These are phyloP conservation scores for Kurtzmaniella quercitrusa DNA, from an alignment of 1,139 yeast genomes.

Conservation along the genomic window DNA sequence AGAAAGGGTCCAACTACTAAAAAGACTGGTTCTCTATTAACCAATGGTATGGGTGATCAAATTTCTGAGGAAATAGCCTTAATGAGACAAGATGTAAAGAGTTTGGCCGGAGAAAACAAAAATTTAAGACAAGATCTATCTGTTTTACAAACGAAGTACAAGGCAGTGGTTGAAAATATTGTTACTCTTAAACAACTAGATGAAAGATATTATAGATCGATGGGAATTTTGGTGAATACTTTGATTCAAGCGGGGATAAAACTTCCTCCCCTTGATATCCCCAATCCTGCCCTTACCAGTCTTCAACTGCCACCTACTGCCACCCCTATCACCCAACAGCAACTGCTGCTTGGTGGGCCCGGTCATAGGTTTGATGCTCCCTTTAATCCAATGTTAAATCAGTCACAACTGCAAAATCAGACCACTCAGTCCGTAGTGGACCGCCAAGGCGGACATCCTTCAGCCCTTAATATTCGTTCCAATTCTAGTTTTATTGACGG, in stretches of 20 bases:
- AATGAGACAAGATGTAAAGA: constrained; percentile 43
- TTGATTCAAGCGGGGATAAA: constrained; percentile 59
- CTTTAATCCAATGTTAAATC: constrained; percentile 5
- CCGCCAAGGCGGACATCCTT: background rate
- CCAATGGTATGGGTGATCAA: constrained; percentile 4
- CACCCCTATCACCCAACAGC: background rate
- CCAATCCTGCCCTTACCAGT: constrained; percentile 30
- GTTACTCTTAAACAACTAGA: constrained; percentile 52
- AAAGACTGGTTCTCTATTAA: constrained; percentile 12
- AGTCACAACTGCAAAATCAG: constrained; percentile 6
- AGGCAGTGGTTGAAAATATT: constrained; percentile 58
- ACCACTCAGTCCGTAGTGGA: background rate
- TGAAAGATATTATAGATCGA: constrained; percentile 52
- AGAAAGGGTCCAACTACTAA: constrained; percentile 71
- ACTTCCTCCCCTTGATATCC: constrained; percentile 60
- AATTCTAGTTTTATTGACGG: constrained; percentile 1
- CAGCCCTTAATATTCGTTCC: background rate
- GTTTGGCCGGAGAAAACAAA: constrained; percentile 38
- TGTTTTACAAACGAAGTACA: constrained; percentile 52
- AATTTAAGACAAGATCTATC: constrained; percentile 40
- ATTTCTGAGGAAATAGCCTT: constrained; percentile 7
- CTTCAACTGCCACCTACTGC: constrained; percentile 15
- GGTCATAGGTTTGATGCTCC: constrained; percentile 1
- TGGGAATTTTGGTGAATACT: constrained; percentile 45
- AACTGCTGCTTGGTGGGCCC: background rate